phyloP scores from a whole-genome alignment of 176 grass and related monocot genomes.

The Aegilops tauschii region DNA sequence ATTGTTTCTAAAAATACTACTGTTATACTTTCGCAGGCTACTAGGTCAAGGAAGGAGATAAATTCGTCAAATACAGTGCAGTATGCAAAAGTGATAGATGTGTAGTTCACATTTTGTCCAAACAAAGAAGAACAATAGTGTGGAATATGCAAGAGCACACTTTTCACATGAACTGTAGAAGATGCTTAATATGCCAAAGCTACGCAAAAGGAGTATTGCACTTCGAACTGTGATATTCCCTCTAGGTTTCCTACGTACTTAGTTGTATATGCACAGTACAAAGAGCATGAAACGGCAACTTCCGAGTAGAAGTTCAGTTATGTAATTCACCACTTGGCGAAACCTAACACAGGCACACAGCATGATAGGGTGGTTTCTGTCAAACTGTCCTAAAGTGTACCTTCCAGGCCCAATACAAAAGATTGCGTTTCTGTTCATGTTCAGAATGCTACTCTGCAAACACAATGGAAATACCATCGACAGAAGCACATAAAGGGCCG shows the following conservation, averaged over 20 bases:
- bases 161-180: not conserved
- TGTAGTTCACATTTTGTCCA: not conserved
- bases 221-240: not conserved
- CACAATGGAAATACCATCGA: too few relatives aligned
- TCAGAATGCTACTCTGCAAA: too few relatives aligned
- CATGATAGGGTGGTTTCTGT: too few relatives aligned
- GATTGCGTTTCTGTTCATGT: too few relatives aligned
- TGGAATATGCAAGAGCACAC: not conserved
- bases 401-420: too few relatives aligned
- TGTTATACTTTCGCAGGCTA: constrained; percentile 2
- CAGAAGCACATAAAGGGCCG: too few relatives aligned
- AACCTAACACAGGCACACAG: too few relatives aligned
- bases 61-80: not conserved
- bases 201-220: not conserved
- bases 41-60: constrained; percentile 5
- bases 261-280: not conserved
- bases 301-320: too few relatives aligned
- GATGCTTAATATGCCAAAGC: not conserved
- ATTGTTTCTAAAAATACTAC: not conserved
- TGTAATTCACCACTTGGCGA: too few relatives aligned
- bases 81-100: constrained; percentile 23
- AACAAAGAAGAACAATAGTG: not conserved
- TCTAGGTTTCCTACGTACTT: not conserved
- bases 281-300: too few relatives aligned
- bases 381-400: too few relatives aligned